Evolutionary conservation across 352 stramenopile species (phyloP), one percentile per base, ranked within the genome.

Genomic region (Lagenidium giganteum): DNA sequence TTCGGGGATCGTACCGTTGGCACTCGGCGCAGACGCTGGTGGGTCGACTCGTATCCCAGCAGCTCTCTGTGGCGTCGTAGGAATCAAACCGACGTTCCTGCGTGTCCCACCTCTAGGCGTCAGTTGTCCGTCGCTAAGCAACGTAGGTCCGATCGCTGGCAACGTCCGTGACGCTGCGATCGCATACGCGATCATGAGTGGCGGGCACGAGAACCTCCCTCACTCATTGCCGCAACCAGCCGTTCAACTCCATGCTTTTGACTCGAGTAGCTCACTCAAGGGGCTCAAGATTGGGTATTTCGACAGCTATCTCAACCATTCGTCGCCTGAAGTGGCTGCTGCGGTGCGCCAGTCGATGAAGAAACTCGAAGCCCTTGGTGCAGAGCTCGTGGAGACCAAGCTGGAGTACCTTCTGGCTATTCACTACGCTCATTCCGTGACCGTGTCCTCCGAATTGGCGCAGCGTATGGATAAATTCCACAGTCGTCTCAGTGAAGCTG

Each of bases 1-100:
- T 8, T 69, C 78, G 7, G 88, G 86, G 18, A 39, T 96, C 14
- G 74, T 92, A 24, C 84, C 85, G 5, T 40, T 96, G 6, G 76
- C 82, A 0, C 47, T 97, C 8, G 88, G 84, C 11, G 61, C 71
- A 20, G 88, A 97, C 61, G 83, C 79, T 26, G 88, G 86, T 8
- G 88, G 88, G 13, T 93, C 75, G 2, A 90, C 96, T 49, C 79
- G 86, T 3, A 86, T 96, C 24, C 88, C 88, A 17, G 70, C 83
- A 3, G 51, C 55, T 21, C 48, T 95, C 23, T 95, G 70, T 55
- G 86, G 86, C 18, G 54, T 93, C 16, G 74, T 95, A 13, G 87
- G 87, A 9, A 57, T 96, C 22, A 93, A 91, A 35, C 73, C 84
- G 7, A 91, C 72, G 12, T 95, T 84, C 51, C 61, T 74, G 41